Base-by-base conservation (phyloP, 75 land plant genomes). In the Selaginella tamariscina region DNA sequence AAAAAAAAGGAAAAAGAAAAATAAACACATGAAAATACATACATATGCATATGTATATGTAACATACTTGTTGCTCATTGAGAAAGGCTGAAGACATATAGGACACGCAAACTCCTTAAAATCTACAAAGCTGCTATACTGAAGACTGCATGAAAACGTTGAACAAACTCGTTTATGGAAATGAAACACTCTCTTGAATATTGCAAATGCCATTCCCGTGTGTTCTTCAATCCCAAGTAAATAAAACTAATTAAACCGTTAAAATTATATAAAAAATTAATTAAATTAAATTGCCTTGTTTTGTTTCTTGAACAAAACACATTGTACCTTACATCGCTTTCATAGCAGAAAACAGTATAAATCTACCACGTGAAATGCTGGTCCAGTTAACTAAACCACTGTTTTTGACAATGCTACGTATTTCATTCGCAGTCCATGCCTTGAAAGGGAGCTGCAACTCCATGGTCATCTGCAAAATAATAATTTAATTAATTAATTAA, bases 371-470 rank as follows among this genome's bases (percentile, higher is more conserved):
- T 39, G 49, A 5, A 5, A 5, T 5, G 49, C 49, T 39, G 11
- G 5, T 39, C 49, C 49, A 59, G 8, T 59, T n/a, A 26, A 59
- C 21, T 59, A 59, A 59, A 9, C 62, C 27, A 59, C 26, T 59
- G 23, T 5, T 23, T 23, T 59, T 5, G 5, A 59, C 62, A 23
- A 59, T 5, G 2, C 23, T 5, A 1, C 33, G 72, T 30, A 67
- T 9, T 29, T 28, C 11, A 23, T 33, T 11, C 0, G n/a, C 22
- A 26, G 32, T 32, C 15, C 21, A 39, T 1, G 1, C 73, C n/a
- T 31, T 29, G 29, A 18, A 71, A n/a, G 28, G 24, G 26, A 33
- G 9, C 30, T 23, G 24, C 27, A 24, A 1, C 1, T 26, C 13
- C 65, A 11, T 13, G 5, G 11, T 69, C 26, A 20, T 0, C 9